These are phyloP conservation scores for Papiliotrema nemorosa DNA, from an alignment of 1,284 basidiomycete species.

Conservation along the genomic window DNA sequence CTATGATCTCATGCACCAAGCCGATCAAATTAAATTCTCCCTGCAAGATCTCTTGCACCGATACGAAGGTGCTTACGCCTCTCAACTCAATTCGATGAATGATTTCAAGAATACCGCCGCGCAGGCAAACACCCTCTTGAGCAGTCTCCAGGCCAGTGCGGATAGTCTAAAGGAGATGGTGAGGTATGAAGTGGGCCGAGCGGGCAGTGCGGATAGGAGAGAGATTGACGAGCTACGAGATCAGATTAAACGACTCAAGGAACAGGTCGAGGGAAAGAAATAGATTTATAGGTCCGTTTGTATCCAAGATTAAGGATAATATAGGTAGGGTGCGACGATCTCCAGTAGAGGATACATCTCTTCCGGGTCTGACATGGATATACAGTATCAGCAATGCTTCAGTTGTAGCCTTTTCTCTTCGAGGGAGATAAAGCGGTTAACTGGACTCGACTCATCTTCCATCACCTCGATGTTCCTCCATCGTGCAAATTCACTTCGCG, in stretches of 20 bases:
- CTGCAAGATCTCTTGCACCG: constrained; percentile 35
- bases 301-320: no score
- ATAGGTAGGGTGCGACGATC: no score
- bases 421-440: no score
- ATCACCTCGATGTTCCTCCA: no score
- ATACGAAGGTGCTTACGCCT: constrained; percentile 25
- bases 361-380: no score
- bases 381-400: no score
- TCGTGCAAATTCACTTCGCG: no score
- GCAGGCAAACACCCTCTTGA: constrained; percentile 30
- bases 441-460: no score
- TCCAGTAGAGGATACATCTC: no score
- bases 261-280: constrained; percentile 5
- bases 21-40: constrained; percentile 29
- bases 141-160: constrained; percentile 35
- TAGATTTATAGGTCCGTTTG: no score
- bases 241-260: constrained; percentile 22
- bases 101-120: constrained; percentile 41
- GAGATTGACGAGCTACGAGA: constrained; percentile 26
- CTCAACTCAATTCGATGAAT: constrained; percentile 25
- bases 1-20: constrained; percentile 35
- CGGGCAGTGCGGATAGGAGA: constrained; percentile 14
- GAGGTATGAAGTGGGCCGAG: constrained; percentile 38
- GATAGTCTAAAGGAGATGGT: constrained; percentile 47
- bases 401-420: no score